phyloP scores from a whole-genome alignment of 1,284 basidiomycete species.

The Papiliotrema flavescens region DNA sequence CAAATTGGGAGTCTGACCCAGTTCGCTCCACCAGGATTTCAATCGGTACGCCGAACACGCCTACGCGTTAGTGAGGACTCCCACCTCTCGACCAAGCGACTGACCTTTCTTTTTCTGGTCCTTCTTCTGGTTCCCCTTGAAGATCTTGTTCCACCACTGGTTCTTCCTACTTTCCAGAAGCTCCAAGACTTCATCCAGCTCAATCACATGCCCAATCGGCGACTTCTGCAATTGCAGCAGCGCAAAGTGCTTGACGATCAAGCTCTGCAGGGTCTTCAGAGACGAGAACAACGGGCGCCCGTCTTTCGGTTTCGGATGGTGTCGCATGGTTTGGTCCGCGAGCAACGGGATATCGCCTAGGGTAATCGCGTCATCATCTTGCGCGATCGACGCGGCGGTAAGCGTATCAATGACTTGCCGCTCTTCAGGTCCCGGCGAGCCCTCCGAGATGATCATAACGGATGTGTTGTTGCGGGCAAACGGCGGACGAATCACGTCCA shows the following conservation, averaged over 20 bases:
- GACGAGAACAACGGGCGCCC: conserved; percentile 77
- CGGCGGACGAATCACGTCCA: conserved; percentile 62
- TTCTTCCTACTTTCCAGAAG: conserved; percentile 89
- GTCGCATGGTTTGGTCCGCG: conserved; percentile 74
- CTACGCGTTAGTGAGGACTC: conserved; percentile 34
- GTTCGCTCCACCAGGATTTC: conserved; percentile 93
- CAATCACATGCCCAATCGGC: conserved; percentile 73
- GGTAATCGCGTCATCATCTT: conserved; percentile 76
- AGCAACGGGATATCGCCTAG: conserved; percentile 95
- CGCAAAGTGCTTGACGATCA: conserved; percentile 89
- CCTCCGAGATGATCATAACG: conserved; percentile 85
- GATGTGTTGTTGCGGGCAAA: conserved; percentile 79
- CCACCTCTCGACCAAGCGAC: conserved; percentile 26
- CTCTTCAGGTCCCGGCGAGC: conserved; percentile 34
- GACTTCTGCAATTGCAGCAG: conserved; percentile 74
- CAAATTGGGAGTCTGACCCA: conserved; percentile 87
- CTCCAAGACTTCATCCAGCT: conserved; percentile 89
- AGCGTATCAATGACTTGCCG: conserved; percentile 20
- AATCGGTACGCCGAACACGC: conserved; percentile 88
- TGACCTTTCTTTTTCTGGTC: conserved; percentile 86
- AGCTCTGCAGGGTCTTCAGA: conserved; percentile 75
- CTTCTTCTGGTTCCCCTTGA: conserved; percentile 82
- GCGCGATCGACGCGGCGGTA: conserved; percentile 15
- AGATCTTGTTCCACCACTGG: conserved; percentile 94
- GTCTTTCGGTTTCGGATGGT: conserved; percentile 37